phyloP scores from a whole-genome alignment of 2,329 filamentous ascomycete species.

The Phaeosphaeria sp. region DNA sequence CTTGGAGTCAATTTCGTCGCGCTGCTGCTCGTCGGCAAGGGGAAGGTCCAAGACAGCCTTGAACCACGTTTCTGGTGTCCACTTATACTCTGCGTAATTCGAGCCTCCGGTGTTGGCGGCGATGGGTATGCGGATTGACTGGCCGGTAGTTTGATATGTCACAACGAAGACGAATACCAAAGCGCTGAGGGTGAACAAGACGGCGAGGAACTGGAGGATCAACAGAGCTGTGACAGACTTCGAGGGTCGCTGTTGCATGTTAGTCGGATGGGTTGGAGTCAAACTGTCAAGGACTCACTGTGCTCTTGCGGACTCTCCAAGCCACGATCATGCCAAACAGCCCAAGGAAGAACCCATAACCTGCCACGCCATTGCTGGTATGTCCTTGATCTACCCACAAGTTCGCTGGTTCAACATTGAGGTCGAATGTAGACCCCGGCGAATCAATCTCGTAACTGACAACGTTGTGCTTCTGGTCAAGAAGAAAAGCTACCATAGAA shows the following conservation, averaged over 20 bases:
- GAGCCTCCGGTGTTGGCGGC: slow-evolving; percentile 24
- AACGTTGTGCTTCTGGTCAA: slow-evolving; percentile 37
- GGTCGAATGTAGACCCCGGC: slow-evolving; percentile 24
- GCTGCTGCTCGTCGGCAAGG: slow-evolving; percentile 19
- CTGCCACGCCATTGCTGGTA: slow-evolving; percentile 36
- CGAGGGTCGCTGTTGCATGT: slow-evolving; percentile 19
- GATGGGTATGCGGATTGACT: slow-evolving; percentile 28
- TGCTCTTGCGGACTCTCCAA: slow-evolving; percentile 27
- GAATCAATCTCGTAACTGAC: slow-evolving; percentile 30
- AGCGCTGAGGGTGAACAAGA: slow-evolving; percentile 38
- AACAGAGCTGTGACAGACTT: slow-evolving; percentile 45
- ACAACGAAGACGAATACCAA: slow-evolving; percentile 41
- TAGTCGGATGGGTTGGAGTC: neutral
- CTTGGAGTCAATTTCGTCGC: slow-evolving; percentile 24
- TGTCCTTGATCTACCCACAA: slow-evolving; percentile 42
- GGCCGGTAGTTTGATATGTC: slow-evolving; percentile 36
- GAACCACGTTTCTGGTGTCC: slow-evolving; percentile 45
- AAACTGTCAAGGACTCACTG: slow-evolving; percentile 8
- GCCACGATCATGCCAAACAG: slow-evolving; percentile 39
- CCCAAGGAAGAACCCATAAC: slow-evolving; percentile 42
- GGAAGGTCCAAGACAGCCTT: slow-evolving; percentile 40
- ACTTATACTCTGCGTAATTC: slow-evolving; percentile 32
- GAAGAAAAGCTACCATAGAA: slow-evolving; percentile 43
- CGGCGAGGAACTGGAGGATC: slow-evolving; percentile 37
- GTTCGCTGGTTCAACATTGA: slow-evolving; percentile 33